phyloP scores from a whole-genome alignment of 2,329 filamentous ascomycete genomes.

The Cladosporium sp. region DNA sequence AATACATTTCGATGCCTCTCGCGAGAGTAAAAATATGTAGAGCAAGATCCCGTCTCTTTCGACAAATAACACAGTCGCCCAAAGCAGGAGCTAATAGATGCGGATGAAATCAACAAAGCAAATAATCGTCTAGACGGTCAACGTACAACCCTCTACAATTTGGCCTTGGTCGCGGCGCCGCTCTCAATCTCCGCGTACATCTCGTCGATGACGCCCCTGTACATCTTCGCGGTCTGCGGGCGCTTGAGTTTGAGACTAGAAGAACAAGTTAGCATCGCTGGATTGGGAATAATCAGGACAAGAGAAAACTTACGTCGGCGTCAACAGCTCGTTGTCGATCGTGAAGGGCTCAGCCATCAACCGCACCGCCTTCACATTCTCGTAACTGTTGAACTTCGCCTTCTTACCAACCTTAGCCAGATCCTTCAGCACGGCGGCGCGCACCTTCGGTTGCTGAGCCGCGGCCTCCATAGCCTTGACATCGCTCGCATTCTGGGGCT shows the following conservation, averaged over 20 bases:
- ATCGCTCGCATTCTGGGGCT: constrained; percentile 57
- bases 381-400: constrained; percentile 87
- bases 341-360: constrained; percentile 85
- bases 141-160: constrained; percentile 36
- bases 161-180: constrained; percentile 39
- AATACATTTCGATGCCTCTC: too few species aligned
- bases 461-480: constrained; percentile 60
- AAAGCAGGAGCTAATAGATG: too few species aligned
- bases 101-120: too few species aligned
- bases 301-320: constrained; percentile 65
- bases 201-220: constrained; percentile 51
- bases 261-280: constrained; percentile 15
- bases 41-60: too few species aligned
- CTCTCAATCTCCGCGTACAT: constrained; percentile 53
- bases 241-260: constrained; percentile 64
- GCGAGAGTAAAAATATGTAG: too few species aligned
- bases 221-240: constrained; percentile 59
- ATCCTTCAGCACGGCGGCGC: constrained; percentile 68
- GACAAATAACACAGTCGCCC: too few species aligned
- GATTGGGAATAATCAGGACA: background rate
- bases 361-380: constrained; percentile 68
- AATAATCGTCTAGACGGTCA: too few species aligned
- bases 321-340: constrained; percentile 84
- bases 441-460: constrained; percentile 62
- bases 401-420: constrained; percentile 72